Conservation (phyloP, 1,284 basidiomycete genomes). For the Anthracocystis panici-leucophaei region DNA sequence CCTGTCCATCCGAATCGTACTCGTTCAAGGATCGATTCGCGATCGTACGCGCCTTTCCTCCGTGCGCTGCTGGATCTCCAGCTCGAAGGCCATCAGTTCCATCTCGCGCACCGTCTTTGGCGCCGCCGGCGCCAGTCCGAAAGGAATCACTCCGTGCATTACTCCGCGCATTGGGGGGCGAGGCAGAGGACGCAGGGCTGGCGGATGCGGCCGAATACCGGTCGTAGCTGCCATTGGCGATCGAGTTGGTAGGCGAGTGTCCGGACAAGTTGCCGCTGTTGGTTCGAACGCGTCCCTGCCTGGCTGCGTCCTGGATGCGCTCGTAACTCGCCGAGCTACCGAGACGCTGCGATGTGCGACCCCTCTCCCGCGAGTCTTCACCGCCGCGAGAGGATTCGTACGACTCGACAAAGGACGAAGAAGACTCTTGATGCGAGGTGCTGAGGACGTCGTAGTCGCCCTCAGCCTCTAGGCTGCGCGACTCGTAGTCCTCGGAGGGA, state of each 20-base stretch:
- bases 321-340: conserved; percentile 62
- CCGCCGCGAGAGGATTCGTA: conserved; percentile 31
- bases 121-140: conserved; percentile 31
- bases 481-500: conserved; percentile 37
- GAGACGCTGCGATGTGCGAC: conserved; percentile 55
- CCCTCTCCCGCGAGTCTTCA: conserved; percentile 49
- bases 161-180: conserved; percentile 34
- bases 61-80: conserved; percentile 50
- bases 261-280: conserved; percentile 44
- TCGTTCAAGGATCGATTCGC: conserved; percentile 50
- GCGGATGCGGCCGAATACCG: conserved; percentile 24
- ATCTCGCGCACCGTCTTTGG: conserved; percentile 44
- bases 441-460: conserved; percentile 45
- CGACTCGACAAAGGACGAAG: conserved; percentile 40
- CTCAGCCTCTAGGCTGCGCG: conserved; percentile 37
- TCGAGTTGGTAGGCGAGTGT: conserved; percentile 47
- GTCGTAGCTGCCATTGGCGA: conserved; percentile 41
- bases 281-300: conserved; percentile 37
- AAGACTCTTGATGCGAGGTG: conserved; percentile 41
- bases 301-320: conserved; percentile 58
- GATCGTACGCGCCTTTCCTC: conserved; percentile 52
- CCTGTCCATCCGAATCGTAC: conserved; percentile 50
- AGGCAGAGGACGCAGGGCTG: conserved; percentile 41
- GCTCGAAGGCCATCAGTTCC: conserved; percentile 44
- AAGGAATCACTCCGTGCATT: conserved; percentile 47